phyloP scores from a whole-genome alignment of 2,329 filamentous ascomycete species.

The Bertia moriformis region DNA sequence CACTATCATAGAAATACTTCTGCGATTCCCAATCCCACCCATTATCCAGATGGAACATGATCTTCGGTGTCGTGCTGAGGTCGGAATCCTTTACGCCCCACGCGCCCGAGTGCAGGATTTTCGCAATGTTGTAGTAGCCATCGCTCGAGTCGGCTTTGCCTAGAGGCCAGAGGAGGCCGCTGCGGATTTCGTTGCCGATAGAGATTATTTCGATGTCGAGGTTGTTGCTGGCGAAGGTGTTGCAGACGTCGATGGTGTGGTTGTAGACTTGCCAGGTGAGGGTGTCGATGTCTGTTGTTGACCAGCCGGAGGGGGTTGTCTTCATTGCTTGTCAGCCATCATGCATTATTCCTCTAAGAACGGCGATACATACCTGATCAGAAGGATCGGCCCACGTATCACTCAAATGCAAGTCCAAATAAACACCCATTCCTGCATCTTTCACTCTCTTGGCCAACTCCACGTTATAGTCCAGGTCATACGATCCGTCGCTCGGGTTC shows the following conservation, averaged over 20 bases:
- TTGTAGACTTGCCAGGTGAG: conserved; percentile 51
- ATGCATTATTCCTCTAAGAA: neutral
- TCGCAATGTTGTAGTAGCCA: conserved; percentile 47
- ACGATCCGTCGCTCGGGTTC: conserved; percentile 46
- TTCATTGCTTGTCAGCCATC: conserved; percentile 7
- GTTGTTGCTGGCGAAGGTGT: conserved; percentile 39
- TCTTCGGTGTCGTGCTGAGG: conserved; percentile 41
- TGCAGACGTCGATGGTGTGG: conserved; percentile 48
- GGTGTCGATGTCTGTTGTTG: conserved; percentile 33
- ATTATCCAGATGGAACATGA: conserved; percentile 64
- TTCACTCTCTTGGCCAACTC: conserved; percentile 50
- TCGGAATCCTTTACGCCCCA: conserved; percentile 50
- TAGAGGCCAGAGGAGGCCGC: conserved; percentile 52
- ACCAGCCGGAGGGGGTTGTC: conserved; percentile 48
- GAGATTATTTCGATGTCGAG: conserved; percentile 47
- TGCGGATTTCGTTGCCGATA: conserved; percentile 61
- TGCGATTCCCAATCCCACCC: conserved; percentile 60
- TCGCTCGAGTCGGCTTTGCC: conserved; percentile 36
- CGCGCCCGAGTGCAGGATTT: conserved; percentile 47
- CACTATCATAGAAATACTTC: conserved; percentile 47
- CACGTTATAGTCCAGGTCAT: conserved; percentile 58
- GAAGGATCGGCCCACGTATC: conserved; percentile 60
- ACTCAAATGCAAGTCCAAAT: conserved; percentile 50
- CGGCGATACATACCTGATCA: conserved; percentile 31
- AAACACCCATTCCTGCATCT: conserved; percentile 39